Conservation (phyloP, 306 rosid species). For the Trichosanthes truncata region DNA sequence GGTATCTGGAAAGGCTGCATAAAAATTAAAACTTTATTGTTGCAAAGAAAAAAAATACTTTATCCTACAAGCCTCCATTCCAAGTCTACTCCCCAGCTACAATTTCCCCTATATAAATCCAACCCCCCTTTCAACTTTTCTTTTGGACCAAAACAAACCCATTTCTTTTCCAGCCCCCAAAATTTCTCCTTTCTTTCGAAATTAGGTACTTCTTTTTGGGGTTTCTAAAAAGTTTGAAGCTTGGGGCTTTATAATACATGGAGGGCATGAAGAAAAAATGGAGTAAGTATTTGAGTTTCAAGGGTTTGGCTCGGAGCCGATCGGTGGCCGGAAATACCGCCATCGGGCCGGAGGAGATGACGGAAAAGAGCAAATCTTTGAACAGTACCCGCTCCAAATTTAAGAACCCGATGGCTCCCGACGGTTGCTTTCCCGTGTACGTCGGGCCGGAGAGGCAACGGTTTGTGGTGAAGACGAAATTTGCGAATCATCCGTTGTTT, state of each 20-base stretch:
- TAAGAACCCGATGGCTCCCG: slow-evolving; percentile 12
- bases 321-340: background rate
- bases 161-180: too few species aligned
- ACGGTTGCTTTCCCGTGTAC: slow-evolving; percentile 44
- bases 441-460: slow-evolving; percentile 49
- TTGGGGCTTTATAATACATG: slow-evolving; percentile 12
- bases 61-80: background rate
- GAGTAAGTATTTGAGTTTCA: slow-evolving; percentile 22
- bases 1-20: background rate
- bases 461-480: slow-evolving; percentile 37
- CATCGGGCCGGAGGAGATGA: background rate
- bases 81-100: background rate
- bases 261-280: slow-evolving; percentile 19
- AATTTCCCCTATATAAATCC: background rate
- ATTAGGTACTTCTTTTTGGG: background rate
- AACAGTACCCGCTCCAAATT: background rate
- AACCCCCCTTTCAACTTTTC: background rate
- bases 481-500: slow-evolving; percentile 50
- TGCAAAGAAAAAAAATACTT: background rate
- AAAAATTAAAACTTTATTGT: background rate
- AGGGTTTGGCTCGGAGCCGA: slow-evolving; percentile 30
- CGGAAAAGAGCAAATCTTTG: slow-evolving; percentile 11
- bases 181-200: background rate
- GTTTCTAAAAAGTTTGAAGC: too few species aligned
- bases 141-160: background rate